Base-by-base conservation (phyloP, 1,284 basidiomycete species). In the Melanopsichium pennsylvanicum region DNA sequence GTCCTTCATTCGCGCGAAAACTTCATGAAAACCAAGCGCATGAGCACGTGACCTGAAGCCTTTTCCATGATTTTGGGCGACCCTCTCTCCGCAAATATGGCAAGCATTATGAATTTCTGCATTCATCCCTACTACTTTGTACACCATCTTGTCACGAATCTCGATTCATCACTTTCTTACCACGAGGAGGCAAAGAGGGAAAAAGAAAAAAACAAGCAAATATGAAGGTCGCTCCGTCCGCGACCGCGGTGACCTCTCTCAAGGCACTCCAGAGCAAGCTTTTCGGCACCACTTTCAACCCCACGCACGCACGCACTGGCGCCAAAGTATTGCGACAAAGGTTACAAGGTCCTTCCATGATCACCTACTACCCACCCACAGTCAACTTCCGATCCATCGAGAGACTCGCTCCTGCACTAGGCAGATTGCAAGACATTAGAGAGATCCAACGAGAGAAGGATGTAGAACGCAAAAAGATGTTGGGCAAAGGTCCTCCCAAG, bases 401-500 rank as follows among this genome's bases (percentile, higher is more conserved):
- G 11, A 59, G 50, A 34, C 54, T 57, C 4, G 58, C 57, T 13
- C 60, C 69, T 2, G 39, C 33, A 0, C 29, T 73, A 9, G 68
- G 70, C 4, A 49, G 49, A 25, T 34, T 78, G 39, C 43, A 62
- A 18, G 62, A 71, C 26, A 32, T 57, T 1, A 35, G 60, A 8
- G 78, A 80, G 52, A 45, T 58, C 13, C 74, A 78, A 46, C 43
- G 78, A 9, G 25, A 66, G 37, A 57, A 63, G 44, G 76, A 79
- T 40, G 75, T 80, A 3, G 76, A 67, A 41, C 49, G 74, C 35
- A 75, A 74, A 45, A 76, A 75, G 61, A 67, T 62, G 58, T 45
- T 79, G 12, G 78, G 78, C 15, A 80, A 80, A 43, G 76, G 76
- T 34, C 78, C 78, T 13, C 78, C 78, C 6, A 80, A 79, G 76